Base-by-base conservation (phyloP, 805 yeast species). In the Wickerhamomyces mucosus region DNA sequence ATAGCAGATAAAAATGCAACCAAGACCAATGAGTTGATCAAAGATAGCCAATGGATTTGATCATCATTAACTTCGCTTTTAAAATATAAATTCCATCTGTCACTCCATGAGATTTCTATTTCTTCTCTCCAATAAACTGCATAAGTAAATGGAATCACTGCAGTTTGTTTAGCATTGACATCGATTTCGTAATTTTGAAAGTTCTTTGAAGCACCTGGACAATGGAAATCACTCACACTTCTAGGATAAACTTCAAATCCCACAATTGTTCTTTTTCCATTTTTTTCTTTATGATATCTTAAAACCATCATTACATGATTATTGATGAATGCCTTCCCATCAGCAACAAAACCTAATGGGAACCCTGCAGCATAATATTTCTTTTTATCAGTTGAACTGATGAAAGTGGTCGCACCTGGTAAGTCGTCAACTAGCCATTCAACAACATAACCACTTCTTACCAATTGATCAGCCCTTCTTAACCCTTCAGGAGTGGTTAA, bases 111-210 rank as follows among this genome's bases (percentile, higher is more conserved):
- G 16, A 81, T 61, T 3, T 72, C 67, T 26, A 60, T 58, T 37
- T 85, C 95, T 50, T 85, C 94, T 51, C 92, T 65, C 94, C 95
- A 85, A 48, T 79, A 79, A 3, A 86, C 85, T 1, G 95, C 73
- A 45, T 84, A 86, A 1, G 95, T 79, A 55, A 74, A 85, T 4
- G 89, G 88, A 21, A 85, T 69, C 22, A 63, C 48, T 1, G 59
- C 48, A n/a, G 53, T 45, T 10, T 59, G 64, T 7, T 57, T 57
- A 8, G 59, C 48, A 17, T 61, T 56, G 5, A 67, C 55, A 15
- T 66, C 56, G 7, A 84, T 48, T 24, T 75, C 72, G 41, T 66
- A 73, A 39, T 75, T 73, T 22, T 69, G 60, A 50, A 63, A 78
- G 44, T 69, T 58, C 40, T 69, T 75, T 7, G 77, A 63, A 4